phyloP scores from a whole-genome alignment of 495 filamentous ascomycete genomes.

The Xylaria palmicola region DNA sequence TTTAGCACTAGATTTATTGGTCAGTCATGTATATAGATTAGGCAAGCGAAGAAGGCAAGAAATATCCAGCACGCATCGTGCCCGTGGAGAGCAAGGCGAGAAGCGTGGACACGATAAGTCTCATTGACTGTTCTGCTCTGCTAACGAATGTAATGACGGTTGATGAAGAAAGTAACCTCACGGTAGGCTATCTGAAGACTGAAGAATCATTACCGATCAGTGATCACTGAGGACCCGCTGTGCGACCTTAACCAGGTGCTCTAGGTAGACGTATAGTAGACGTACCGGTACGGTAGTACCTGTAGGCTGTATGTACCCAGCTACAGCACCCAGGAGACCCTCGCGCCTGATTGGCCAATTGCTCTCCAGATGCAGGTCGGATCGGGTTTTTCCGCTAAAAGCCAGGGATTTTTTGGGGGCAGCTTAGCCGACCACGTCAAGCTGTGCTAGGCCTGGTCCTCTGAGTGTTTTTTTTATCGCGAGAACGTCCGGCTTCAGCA shows the following conservation, averaged over 20 bases:
- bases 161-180: too few relatives aligned
- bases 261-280: too few relatives aligned
- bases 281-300: too few relatives aligned
- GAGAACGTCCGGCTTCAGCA: slow-evolving; percentile 10
- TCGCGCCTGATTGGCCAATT: slow-evolving; percentile 29
- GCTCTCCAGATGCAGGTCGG: slow-evolving; percentile 17
- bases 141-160: too few relatives aligned
- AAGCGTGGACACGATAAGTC: too few relatives aligned
- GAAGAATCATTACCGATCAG: too few relatives aligned
- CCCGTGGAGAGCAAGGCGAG: too few relatives aligned
- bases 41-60: neutral
- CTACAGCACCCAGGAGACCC: neutral
- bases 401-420: slow-evolving; percentile 7
- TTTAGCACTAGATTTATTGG: slow-evolving; percentile 2
- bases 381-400: slow-evolving; percentile 36
- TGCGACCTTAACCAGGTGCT: too few relatives aligned
- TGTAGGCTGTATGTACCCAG: neutral
- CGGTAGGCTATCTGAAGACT: too few relatives aligned
- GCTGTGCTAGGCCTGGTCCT: slow-evolving; percentile 15
- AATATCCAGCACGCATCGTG: too few relatives aligned
- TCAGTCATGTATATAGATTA: slow-evolving; percentile 9
- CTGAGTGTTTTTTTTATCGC: slow-evolving; percentile 35
- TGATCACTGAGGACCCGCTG: too few relatives aligned
- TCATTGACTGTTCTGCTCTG: too few relatives aligned
- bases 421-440: slow-evolving; percentile 6